Evolutionary conservation across 306 rosid genomes (phyloP).

Genomic region (Elaeagnus macrophylla): DNA sequence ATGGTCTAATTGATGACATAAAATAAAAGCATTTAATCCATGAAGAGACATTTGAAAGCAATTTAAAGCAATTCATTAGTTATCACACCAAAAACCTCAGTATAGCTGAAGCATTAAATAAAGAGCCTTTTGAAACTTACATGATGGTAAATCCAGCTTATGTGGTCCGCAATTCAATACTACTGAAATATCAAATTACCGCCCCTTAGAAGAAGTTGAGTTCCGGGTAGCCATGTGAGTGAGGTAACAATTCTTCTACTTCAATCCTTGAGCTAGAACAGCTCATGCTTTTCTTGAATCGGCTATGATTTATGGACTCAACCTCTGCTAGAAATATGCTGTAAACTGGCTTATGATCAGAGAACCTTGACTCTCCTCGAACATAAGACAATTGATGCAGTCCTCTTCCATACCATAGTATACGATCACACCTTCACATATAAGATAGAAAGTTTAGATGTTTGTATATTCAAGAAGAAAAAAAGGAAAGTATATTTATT

Average conservation of each 20-base stretch:
- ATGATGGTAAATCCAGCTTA: constrained; percentile 12
- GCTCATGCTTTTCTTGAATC: constrained; percentile 73
- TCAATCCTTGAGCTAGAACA: constrained; percentile 77
- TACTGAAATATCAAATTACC: constrained; percentile 7
- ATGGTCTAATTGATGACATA: constrained; percentile 1
- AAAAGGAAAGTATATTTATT: no score
- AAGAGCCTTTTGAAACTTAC: no score
- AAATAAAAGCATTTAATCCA: background rate
- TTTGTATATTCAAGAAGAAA: background rate
- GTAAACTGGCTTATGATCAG: constrained; percentile 94
- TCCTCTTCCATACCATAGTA: constrained; percentile 90
- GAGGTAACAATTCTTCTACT: constrained; percentile 84
- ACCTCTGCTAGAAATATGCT: constrained; percentile 74
- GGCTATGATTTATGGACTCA: constrained; percentile 56
- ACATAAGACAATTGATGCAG: constrained; percentile 75
- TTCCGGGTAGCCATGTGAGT: constrained; percentile 43
- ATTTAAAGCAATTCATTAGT: no score
- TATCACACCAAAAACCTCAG: no score
- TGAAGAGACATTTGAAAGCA: no score
- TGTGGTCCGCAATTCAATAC: constrained; percentile 15
- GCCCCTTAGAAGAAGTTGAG: constrained; percentile 44
- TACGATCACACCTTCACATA: constrained; percentile 88
- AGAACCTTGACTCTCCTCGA: constrained; percentile 91
- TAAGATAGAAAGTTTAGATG: constrained; percentile 15
- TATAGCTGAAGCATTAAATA: no score